These are phyloP conservation scores for Didymella lethalis DNA, from an alignment of 2,329 filamentous ascomycete genomes.

Conservation along the genomic window DNA sequence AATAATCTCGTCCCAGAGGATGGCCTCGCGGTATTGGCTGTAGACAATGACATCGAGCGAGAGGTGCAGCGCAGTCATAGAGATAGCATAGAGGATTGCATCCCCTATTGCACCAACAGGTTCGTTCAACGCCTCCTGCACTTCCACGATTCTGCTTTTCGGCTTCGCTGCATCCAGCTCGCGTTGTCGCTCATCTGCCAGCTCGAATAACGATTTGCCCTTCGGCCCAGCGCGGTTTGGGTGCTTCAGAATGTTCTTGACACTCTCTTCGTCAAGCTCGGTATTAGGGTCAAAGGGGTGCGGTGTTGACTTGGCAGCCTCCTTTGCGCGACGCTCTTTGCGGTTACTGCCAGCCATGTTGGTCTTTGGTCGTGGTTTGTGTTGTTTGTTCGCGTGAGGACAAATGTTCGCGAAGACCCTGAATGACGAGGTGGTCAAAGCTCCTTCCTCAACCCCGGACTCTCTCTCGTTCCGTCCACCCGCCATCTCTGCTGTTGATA, in stretches of 20 bases:
- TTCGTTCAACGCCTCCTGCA: constrained; percentile 47
- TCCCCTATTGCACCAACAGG: constrained; percentile 58
- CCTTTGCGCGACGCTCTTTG: constrained; percentile 55
- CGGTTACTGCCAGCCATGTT: constrained; percentile 53
- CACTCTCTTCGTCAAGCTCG: constrained; percentile 54
- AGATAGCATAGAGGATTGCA: constrained; percentile 60
- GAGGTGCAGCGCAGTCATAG: constrained; percentile 75
- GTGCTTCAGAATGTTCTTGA: constrained; percentile 69
- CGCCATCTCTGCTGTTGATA: neutral
- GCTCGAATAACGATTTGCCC: constrained; percentile 74
- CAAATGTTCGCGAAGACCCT: constrained; percentile 27
- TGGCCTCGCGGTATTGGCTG: constrained; percentile 75
- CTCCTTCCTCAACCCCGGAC: constrained; percentile 16
- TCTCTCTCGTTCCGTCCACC: constrained; percentile 4
- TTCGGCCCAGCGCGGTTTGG: constrained; percentile 70
- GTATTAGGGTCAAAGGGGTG: constrained; percentile 49
- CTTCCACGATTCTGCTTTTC: constrained; percentile 48
- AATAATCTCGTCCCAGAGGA: constrained; percentile 66
- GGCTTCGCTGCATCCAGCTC: constrained; percentile 58
- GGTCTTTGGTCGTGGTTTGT: neutral
- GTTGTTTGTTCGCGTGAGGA: constrained; percentile 16
- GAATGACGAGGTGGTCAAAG: constrained; percentile 28
- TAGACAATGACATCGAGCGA: constrained; percentile 82
- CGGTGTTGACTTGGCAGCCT: constrained; percentile 38
- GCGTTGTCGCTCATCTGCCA: constrained; percentile 69